Percentiles rank a stretch among this genome's conserved stretches.
Evolutionary conservation across 2,329 filamentous ascomycete genomes (phyloP).

Genomic region (Aaosphaeria pasadenensis): DNA sequence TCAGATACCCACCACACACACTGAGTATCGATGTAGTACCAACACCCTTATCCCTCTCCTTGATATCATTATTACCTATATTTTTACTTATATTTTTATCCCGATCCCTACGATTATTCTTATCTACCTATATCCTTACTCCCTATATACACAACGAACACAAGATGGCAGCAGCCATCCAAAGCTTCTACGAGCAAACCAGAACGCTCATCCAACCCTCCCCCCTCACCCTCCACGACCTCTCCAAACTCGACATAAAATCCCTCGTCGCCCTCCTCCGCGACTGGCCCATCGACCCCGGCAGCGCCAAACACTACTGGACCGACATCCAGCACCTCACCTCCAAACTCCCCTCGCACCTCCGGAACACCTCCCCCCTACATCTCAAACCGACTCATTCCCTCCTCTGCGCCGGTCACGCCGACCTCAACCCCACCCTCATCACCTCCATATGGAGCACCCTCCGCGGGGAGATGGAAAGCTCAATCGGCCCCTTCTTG

Average conservation of each 20-base stretch:
- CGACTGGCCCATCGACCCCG: conserved; percentile 3
- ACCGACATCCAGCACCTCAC: conserved; percentile 11
- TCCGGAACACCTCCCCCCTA: conserved; percentile 9
- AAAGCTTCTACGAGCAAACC: conserved; percentile 1
- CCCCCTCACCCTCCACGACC: conserved; percentile 1
- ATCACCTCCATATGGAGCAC: conserved; percentile 20
- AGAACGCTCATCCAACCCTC: neutral
- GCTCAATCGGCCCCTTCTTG: conserved; percentile 19
- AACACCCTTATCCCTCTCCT: too few species aligned
- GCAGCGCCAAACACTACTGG: conserved; percentile 3
- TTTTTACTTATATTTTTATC: too few species aligned
- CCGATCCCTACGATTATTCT: too few species aligned
- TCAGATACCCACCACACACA: too few species aligned
- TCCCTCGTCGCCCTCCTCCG: conserved; percentile 18
- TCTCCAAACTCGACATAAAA: conserved; percentile 22
- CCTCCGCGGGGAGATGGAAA: conserved; percentile 20
- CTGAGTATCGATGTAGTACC: too few species aligned
- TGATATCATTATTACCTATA: too few species aligned
- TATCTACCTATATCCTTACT: too few species aligned
- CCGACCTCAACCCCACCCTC: conserved; percentile 15
- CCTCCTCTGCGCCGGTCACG: conserved; percentile 22
- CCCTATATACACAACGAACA: too few species aligned
- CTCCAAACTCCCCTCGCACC: conserved; percentile 13
- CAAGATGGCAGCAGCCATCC: conserved; percentile 2
- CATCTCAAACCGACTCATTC: neutral